phyloP scores from a whole-genome alignment of 257 asterid genomes.

The Pogostemon cablin region DNA sequence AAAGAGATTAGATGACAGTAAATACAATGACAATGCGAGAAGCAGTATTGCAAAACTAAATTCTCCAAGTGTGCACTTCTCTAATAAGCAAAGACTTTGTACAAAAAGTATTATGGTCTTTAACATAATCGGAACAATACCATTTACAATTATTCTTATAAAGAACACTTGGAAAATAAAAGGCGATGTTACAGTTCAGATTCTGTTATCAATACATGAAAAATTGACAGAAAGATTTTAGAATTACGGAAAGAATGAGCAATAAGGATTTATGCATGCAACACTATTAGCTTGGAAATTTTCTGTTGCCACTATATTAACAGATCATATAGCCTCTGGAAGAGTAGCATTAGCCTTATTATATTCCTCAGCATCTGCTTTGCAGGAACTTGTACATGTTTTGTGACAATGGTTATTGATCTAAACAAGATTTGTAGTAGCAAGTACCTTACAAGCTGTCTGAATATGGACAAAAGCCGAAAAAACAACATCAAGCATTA shows the following conservation, averaged over 20 bases:
- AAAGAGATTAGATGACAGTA: not conserved
- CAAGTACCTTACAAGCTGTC: not conserved
- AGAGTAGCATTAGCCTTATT: not conserved
- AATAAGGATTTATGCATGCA: not conserved
- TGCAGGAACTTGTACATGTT: not conserved
- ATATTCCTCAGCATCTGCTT: not conserved
- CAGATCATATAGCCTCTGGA: conserved; percentile 11
- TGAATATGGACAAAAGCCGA: not conserved
- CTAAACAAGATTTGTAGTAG: not conserved
- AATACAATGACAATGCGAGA: not conserved
- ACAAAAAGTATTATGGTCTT: not conserved
- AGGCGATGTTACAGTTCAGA: not conserved
- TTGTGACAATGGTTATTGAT: not conserved
- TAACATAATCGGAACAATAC: not conserved
- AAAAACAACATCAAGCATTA: not conserved
- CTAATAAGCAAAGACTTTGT: conserved; percentile 3
- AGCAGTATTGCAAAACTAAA: not conserved
- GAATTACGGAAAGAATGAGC: not conserved
- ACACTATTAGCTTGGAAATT: not conserved
- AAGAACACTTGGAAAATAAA: not conserved
- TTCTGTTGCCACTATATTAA: not conserved
- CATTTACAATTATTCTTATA: not conserved
- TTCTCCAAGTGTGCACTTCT: not conserved
- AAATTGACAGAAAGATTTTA: not conserved
- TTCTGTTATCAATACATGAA: not conserved